Evolutionary conservation across 1,284 basidiomycete genomes (phyloP).

Genomic region (Pseudozyma hubeiensis): DNA sequence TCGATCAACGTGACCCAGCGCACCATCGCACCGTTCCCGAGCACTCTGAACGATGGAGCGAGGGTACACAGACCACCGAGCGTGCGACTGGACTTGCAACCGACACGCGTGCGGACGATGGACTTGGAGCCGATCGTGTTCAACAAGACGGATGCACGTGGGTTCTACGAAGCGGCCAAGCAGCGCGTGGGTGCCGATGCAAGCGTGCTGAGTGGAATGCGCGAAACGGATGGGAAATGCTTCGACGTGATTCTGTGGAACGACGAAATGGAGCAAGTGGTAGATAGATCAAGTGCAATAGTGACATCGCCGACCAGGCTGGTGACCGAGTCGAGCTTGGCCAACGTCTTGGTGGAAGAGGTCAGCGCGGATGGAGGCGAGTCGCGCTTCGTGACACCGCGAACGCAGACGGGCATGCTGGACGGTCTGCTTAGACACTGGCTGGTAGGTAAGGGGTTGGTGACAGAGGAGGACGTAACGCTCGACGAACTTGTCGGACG

Average conservation of each 20-base stretch:
- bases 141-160: constrained; percentile 53
- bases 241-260: constrained; percentile 52
- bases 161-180: constrained; percentile 49
- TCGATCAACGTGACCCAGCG: constrained; percentile 34
- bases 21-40: constrained; percentile 32
- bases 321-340: constrained; percentile 47
- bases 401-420: constrained; percentile 35
- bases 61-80: constrained; percentile 12
- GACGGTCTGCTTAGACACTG: constrained; percentile 44
- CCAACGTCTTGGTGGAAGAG: constrained; percentile 42
- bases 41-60: constrained; percentile 9
- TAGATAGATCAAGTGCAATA: constrained; percentile 2
- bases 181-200: constrained; percentile 34
- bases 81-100: constrained; percentile 32
- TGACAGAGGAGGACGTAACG: constrained; percentile 29
- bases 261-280: constrained; percentile 30
- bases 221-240: constrained; percentile 32
- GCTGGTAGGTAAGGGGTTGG: constrained; percentile 33
- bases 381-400: constrained; percentile 42
- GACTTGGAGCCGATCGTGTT: constrained; percentile 50
- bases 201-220: constrained; percentile 39
- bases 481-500: constrained; percentile 22
- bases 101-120: constrained; percentile 40
- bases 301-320: constrained; percentile 8
- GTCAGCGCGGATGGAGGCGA: constrained; percentile 4